phyloP scores from a whole-genome alignment of 2,329 filamentous ascomycete genomes.

The Passalora sequoiae region DNA sequence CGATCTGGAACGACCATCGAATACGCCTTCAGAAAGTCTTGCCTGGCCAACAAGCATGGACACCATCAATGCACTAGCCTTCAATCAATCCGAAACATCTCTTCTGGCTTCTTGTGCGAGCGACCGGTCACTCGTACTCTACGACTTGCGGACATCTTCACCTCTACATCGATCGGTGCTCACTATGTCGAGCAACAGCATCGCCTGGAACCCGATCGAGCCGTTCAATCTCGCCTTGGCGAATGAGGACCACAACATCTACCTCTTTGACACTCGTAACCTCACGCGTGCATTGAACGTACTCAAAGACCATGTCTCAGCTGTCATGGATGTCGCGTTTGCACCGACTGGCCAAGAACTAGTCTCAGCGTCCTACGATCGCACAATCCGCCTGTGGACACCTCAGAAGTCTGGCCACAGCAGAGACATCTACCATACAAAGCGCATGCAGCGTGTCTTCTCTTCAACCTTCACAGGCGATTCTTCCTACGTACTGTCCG shows the following conservation, averaged over 20 bases:
- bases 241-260: conserved; percentile 89
- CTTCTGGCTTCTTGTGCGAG: conserved; percentile 79
- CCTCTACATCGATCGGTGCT: conserved; percentile 77
- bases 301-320: conserved; percentile 80
- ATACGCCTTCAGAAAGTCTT: conserved; percentile 72
- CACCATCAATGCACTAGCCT: conserved; percentile 80
- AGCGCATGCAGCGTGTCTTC: conserved; percentile 95
- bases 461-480: conserved; percentile 81
- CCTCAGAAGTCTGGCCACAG: conserved; percentile 67
- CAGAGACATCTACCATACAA: conserved; percentile 92
- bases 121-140: conserved; percentile 82
- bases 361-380: conserved; percentile 82
- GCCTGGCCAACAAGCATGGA: conserved; percentile 84
- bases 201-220: conserved; percentile 95
- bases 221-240: conserved; percentile 91
- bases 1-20: conserved; percentile 73
- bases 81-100: conserved; percentile 92
- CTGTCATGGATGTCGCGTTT: conserved; percentile 96
- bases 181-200: conserved; percentile 73
- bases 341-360: conserved; percentile 91
- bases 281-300: conserved; percentile 84
- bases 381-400: conserved; percentile 81
- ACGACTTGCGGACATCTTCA: conserved; percentile 82
- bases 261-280: conserved; percentile 91
- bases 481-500: conserved; percentile 80